Evolutionary conservation across 139 green algal species (phyloP).

Genomic region (Helicosporidium sp.): DNA sequence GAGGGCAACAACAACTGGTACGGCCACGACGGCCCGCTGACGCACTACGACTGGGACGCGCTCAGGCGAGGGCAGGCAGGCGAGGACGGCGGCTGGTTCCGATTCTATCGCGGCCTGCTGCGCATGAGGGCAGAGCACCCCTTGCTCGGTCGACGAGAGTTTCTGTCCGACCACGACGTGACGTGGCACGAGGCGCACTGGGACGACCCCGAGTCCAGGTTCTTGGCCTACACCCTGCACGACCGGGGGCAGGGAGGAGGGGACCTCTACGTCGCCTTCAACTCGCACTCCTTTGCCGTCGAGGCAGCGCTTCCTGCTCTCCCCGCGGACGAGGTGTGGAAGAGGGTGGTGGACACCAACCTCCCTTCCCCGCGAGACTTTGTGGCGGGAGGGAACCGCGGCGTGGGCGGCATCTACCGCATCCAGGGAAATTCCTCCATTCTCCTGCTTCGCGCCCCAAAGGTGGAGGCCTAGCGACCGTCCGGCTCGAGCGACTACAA

Average conservation of each 20-base stretch:
- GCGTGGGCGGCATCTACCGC: conserved; percentile 26
- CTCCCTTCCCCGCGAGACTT: conserved; percentile 72
- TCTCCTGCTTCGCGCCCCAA: not conserved
- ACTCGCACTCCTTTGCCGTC: conserved; percentile 67
- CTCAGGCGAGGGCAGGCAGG: conserved; percentile 23
- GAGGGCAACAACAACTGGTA: conserved; percentile 99
- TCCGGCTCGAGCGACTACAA: no score
- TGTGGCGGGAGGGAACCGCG: conserved; percentile 53
- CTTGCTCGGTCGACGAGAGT: conserved; percentile 52
- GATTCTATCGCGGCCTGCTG: conserved; percentile 41
- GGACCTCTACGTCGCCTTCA: conserved; percentile 82
- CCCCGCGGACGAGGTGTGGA: conserved; percentile 50
- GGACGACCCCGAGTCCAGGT: conserved; percentile 69
- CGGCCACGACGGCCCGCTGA: conserved; percentile 75
- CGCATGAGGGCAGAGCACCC: conserved; percentile 60
- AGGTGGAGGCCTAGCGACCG: no score
- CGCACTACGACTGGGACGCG: conserved; percentile 51
- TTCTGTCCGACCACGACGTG: conserved; percentile 59
- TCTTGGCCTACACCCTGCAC: conserved; percentile 88
- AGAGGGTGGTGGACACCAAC: conserved; percentile 82
- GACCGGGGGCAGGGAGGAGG: conserved; percentile 33
- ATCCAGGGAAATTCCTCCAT: conserved; percentile 1
- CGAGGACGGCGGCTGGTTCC: conserved; percentile 19
- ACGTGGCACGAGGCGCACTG: conserved; percentile 95
- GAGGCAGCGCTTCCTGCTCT: conserved; percentile 32